A percentile compares a stretch with the other conserved stretches of the same genome.
These are phyloP conservation scores for Colletotrichum karsti DNA, from an alignment of 2,329 filamentous ascomycete genomes.

Conservation along the genomic window DNA sequence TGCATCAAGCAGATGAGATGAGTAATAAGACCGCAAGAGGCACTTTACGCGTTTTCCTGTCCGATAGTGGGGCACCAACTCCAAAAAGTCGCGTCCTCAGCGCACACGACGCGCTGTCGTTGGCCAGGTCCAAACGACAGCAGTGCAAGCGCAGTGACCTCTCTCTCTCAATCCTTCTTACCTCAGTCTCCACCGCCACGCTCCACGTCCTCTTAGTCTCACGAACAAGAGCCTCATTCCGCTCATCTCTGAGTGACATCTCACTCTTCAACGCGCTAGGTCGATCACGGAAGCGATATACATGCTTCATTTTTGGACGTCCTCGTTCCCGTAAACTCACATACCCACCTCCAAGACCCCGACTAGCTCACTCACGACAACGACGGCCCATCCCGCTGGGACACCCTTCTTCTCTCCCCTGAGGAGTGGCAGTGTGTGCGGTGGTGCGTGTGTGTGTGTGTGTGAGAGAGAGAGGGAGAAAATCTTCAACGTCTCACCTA, in stretches of 20 bases:
- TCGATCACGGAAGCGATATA: neutral
- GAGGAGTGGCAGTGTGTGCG: neutral
- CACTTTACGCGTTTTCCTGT: slow-evolving; percentile 9
- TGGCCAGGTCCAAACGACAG: neutral
- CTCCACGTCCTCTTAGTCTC: neutral
- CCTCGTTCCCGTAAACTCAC: neutral
- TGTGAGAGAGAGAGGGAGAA: neutral
- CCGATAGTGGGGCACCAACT: neutral
- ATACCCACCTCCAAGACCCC: neutral
- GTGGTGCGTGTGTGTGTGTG: neutral
- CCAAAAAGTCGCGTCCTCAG: neutral
- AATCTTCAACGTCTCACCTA: slow-evolving; percentile 19
- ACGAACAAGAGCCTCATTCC: neutral
- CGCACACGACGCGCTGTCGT: slow-evolving; percentile 6
- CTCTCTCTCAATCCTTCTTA: neutral
- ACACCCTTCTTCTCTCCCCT: neutral
- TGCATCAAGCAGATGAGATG: neutral
- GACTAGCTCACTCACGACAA: neutral
- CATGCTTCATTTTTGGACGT: neutral
- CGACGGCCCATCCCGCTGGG: slow-evolving; percentile 8
- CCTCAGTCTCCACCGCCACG: too few species aligned
- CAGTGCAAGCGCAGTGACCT: neutral
- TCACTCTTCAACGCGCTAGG: neutral
- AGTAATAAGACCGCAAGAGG: neutral
- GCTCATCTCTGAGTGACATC: neutral